Evolutionary conservation across 345 rosid species (phyloP).

Genomic region (Populus deltoides): DNA sequence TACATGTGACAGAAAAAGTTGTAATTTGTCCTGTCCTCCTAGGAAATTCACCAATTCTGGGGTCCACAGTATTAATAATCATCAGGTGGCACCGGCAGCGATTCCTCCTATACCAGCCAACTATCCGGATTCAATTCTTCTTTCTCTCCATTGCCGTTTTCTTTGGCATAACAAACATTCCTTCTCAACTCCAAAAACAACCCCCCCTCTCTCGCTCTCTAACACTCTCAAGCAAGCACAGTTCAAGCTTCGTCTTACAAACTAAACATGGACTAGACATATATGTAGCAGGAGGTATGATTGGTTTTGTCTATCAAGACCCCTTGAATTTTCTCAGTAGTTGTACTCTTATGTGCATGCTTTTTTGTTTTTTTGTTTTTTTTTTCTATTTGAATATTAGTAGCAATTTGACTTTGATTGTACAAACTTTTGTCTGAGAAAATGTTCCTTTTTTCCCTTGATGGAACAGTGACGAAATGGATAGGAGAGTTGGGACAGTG

Average conservation of each 20-base stretch:
- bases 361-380: too few species aligned
- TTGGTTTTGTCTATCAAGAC: background rate
- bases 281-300: background rate
- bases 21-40: background rate
- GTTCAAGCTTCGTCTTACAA: background rate
- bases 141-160: constrained; percentile 15
- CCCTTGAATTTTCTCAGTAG: background rate
- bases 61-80: background rate
- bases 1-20: background rate
- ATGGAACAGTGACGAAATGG: constrained; percentile 37
- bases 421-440: background rate
- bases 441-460: background rate
- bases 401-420: background rate
- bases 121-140: background rate
- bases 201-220: background rate
- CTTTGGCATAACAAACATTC: background rate
- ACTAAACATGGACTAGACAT: background rate
- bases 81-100: constrained; percentile 30
- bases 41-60: background rate
- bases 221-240: background rate
- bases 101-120: constrained; percentile 33
- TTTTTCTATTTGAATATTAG: too few species aligned
- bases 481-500: constrained; percentile 50
- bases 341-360: background rate
- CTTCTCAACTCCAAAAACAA: background rate